Evolutionary conservation across 352 stramenopile genomes (phyloP).

Genomic region (Phytopythium cucurbitacearum): DNA sequence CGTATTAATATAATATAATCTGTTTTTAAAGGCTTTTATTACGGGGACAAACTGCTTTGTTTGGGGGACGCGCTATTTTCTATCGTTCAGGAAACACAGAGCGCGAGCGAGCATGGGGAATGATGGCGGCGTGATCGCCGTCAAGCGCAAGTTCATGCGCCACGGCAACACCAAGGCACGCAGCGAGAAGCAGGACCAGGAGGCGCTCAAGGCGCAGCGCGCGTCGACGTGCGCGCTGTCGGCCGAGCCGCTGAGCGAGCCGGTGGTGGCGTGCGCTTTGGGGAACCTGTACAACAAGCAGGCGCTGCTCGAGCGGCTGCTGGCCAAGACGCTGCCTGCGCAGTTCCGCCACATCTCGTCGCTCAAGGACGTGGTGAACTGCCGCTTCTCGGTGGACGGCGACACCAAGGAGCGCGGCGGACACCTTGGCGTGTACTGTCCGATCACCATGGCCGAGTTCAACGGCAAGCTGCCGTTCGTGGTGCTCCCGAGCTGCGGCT

Average conservation of each 20-base stretch:
- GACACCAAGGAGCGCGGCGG: not conserved
- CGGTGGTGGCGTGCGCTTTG: slow-evolving; percentile 85
- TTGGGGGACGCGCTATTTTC: no score
- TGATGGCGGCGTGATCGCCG: slow-evolving; percentile 91
- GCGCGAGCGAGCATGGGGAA: slow-evolving; percentile 76
- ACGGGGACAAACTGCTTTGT: no score
- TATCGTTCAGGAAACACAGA: not conserved
- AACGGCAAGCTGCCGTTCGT: slow-evolving; percentile 87
- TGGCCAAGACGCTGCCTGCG: slow-evolving; percentile 74
- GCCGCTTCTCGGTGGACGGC: slow-evolving; percentile 30
- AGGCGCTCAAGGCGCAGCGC: slow-evolving; percentile 51
- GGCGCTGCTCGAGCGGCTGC: slow-evolving; percentile 71
- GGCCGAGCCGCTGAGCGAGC: slow-evolving; percentile 70
- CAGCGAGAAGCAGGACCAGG: slow-evolving; percentile 60
- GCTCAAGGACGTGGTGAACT: slow-evolving; percentile 87
- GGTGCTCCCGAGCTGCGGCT: slow-evolving; percentile 76
- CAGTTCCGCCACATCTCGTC: slow-evolving; percentile 78
- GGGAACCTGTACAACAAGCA: slow-evolving; percentile 94
- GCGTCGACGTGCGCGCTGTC: slow-evolving; percentile 79
- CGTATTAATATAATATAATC: no score
- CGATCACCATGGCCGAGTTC: slow-evolving; percentile 85
- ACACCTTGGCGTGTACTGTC: slow-evolving; percentile 35
- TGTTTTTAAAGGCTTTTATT: no score
- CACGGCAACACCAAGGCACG: slow-evolving; percentile 75
- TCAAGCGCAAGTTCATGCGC: slow-evolving; percentile 93